Conservation (phyloP, 2,329 filamentous ascomycete genomes). For the Verticillium dahliae region DNA sequence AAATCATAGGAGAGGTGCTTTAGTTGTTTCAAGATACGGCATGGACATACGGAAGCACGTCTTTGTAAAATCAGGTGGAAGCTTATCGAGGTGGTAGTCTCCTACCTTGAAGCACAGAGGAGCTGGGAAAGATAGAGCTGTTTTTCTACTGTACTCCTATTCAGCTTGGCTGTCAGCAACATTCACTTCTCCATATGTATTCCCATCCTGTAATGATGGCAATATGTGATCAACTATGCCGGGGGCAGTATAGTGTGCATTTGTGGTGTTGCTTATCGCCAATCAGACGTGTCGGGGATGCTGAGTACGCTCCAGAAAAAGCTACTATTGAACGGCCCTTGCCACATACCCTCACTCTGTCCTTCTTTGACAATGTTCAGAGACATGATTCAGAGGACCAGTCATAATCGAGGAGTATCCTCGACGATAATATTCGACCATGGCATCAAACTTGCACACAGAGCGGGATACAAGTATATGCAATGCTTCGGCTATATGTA, state of each 20-base stretch:
- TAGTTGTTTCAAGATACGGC: slow-evolving; percentile 30
- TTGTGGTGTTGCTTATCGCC: no score
- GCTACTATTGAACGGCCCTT: no score
- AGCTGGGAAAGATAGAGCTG: slow-evolving; percentile 49
- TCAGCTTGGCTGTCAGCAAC: background rate
- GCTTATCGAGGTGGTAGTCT: background rate
- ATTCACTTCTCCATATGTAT: background rate
- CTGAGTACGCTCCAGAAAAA: no score
- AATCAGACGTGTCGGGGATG: no score
- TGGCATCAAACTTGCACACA: no score
- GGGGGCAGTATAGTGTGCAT: background rate
- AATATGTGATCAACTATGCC: background rate
- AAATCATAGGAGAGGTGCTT: slow-evolving; percentile 95
- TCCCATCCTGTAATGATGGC: background rate
- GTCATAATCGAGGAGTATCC: no score
- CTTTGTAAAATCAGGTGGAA: background rate
- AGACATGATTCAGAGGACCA: no score
- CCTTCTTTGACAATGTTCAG: no score
- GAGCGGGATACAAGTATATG: no score
- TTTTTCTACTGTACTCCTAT: slow-evolving; percentile 24
- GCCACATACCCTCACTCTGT: no score
- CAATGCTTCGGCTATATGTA: no score
- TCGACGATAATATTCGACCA: no score
- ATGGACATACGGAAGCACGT: background rate
- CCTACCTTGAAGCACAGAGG: slow-evolving; percentile 20